Evolutionary conservation across 1,139 yeast species (phyloP).

Genomic region (Yamadazyma atmosphaerica): DNA sequence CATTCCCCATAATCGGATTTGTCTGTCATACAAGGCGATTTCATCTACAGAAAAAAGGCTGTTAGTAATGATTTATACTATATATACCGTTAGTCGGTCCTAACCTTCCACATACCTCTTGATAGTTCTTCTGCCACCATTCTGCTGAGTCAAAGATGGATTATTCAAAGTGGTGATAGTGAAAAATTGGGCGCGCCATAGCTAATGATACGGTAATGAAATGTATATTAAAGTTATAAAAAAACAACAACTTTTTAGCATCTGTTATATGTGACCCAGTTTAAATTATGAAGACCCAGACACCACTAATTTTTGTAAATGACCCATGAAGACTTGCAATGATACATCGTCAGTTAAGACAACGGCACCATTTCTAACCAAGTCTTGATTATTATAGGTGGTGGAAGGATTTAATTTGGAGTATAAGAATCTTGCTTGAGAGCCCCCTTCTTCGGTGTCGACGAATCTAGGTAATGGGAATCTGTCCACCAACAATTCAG

Average conservation of each 20-base stretch:
- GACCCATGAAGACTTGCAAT: conserved; percentile 88
- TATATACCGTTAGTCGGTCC: too few relatives aligned
- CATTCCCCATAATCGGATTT: conserved; percentile 94
- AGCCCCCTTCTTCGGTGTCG: conserved; percentile 96
- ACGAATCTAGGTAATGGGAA: conserved; percentile 50
- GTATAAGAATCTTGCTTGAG: conserved; percentile 94
- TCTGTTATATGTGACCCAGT: too few relatives aligned
- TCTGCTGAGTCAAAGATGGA: neutral
- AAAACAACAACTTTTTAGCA: conserved; percentile 1
- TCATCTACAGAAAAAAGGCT: conserved; percentile 66
- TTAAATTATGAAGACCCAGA: conserved; percentile 37
- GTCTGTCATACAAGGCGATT: conserved; percentile 90
- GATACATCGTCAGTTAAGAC: conserved; percentile 95
- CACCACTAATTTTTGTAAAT: conserved; percentile 81
- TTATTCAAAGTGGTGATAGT: too few relatives aligned
- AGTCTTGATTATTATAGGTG: conserved; percentile 65
- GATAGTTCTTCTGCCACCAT: conserved; percentile 12
- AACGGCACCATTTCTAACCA: conserved; percentile 63
- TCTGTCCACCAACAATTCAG: conserved; percentile 84
- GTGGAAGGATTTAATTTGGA: conserved; percentile 94
- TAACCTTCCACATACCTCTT: conserved; percentile 17
- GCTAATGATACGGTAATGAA: neutral
- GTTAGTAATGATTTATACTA: neutral
- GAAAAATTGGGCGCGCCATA: neutral
- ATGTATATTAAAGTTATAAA: neutral